A percentile compares a stretch with the other conserved stretches of the same genome.
Conservation (phyloP, 2,329 filamentous ascomycete genomes). For the Neonectria hederae region DNA sequence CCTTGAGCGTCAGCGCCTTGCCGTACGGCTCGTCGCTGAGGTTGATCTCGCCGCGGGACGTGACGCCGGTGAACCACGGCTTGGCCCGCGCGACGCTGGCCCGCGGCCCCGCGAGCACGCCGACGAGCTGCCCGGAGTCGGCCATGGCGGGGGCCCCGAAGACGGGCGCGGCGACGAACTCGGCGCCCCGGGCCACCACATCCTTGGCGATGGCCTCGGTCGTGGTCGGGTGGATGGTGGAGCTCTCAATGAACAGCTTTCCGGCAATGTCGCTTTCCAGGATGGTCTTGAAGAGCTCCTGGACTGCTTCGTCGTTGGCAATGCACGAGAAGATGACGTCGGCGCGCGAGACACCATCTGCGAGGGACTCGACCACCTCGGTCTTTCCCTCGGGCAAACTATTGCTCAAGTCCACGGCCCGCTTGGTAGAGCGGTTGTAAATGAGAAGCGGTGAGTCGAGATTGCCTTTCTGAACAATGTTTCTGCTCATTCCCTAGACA, state of each 20-base stretch:
- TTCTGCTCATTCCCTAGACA: slow-evolving; percentile 80
- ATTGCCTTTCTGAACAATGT: slow-evolving; percentile 80
- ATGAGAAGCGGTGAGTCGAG: slow-evolving; percentile 77
- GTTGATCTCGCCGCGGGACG: slow-evolving; percentile 74
- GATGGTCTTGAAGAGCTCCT: slow-evolving; percentile 66
- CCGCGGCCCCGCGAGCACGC: slow-evolving; percentile 74
- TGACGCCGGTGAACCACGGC: slow-evolving; percentile 79
- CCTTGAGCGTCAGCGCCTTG: slow-evolving; percentile 76
- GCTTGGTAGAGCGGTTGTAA: slow-evolving; percentile 79
- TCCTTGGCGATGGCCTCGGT: slow-evolving; percentile 71
- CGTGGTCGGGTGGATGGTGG: slow-evolving; percentile 86
- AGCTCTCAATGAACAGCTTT: slow-evolving; percentile 88
- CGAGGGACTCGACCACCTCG: slow-evolving; percentile 69
- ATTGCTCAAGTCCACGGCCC: slow-evolving; percentile 70
- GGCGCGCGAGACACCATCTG: slow-evolving; percentile 72
- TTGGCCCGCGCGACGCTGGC: slow-evolving; percentile 69
- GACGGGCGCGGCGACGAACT: slow-evolving; percentile 77
- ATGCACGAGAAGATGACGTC: slow-evolving; percentile 87
- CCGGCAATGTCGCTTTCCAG: slow-evolving; percentile 65
- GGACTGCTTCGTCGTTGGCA: slow-evolving; percentile 79
- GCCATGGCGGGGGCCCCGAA: slow-evolving; percentile 78
- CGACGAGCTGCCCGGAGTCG: slow-evolving; percentile 75
- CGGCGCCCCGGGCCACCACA: slow-evolving; percentile 67
- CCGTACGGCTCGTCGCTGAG: slow-evolving; percentile 74
- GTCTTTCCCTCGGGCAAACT: slow-evolving; percentile 70